Evolutionary conservation across 192 early-diverging fungal species (phyloP).

Genomic region (Mortierella alpina): DNA sequence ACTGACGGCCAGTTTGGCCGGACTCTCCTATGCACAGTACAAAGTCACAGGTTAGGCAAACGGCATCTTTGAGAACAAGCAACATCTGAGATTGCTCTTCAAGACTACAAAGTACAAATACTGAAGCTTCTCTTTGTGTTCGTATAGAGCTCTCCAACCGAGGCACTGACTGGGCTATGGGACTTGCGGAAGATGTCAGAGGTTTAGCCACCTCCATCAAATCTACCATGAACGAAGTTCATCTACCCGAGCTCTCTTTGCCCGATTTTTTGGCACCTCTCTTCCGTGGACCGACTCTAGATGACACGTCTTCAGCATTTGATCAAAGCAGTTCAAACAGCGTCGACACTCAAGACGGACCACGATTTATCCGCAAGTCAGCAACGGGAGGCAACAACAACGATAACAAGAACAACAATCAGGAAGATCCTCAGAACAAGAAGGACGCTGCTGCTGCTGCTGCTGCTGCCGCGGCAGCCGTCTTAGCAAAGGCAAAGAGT

Average conservation of each 20-base stretch:
- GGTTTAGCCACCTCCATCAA: constrained; percentile 36
- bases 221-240: constrained; percentile 50
- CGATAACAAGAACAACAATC: constrained; percentile 32
- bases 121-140: background rate
- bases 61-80: background rate
- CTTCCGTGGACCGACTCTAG: constrained; percentile 56
- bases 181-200: constrained; percentile 40
- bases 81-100: background rate
- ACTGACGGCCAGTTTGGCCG: constrained; percentile 67
- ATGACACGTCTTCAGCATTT: constrained; percentile 36
- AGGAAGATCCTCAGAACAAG: constrained; percentile 35
- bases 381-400: constrained; percentile 24
- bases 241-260: constrained; percentile 47
- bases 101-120: background rate
- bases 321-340: constrained; percentile 1
- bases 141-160: constrained; percentile 44
- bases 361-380: constrained; percentile 47
- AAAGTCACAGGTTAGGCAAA: constrained; percentile 63
- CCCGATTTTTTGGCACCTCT: constrained; percentile 45
- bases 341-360: constrained; percentile 32
- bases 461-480: constrained; percentile 58
- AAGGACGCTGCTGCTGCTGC: constrained; percentile 42
- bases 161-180: constrained; percentile 52
- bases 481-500: constrained; percentile 31
- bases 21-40: constrained; percentile 69